Base-by-base conservation (phyloP, 2,329 filamentous ascomycete genomes). In the Ceratocystis destructans region DNA sequence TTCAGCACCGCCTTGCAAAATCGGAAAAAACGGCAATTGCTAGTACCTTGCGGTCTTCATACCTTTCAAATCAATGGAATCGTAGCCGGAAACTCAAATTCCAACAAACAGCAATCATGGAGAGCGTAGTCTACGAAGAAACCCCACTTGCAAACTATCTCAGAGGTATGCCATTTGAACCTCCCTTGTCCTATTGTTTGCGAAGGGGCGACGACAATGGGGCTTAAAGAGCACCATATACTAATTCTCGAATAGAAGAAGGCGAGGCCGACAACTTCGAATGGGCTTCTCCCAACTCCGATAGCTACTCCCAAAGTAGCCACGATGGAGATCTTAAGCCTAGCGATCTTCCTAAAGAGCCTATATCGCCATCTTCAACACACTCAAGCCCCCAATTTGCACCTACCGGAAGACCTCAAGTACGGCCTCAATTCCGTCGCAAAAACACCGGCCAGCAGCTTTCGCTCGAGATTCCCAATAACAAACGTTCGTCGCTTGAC, bases 71-170 rank as follows among this genome's bases (percentile, higher is more conserved):
- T 46, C 63, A 57, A 64, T 64, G 63, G 53, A 64, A 28, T 59
- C 33, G 41, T 57, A 59, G 63, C 41, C 48, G 20, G 37, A 64
- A 45, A 41, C 33, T 55, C n/a, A 28, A 57, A 59, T 64, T 57
- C 48, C 48, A 57, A 59, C n/a, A 41, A 57, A 64, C 50, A 22
- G 28, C 64, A 45, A 66, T 63, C 20, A 94, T 96, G 92, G 92
- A 96, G 82, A 85, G 88, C 73, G 82, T 96, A 72, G 85, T 96
- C 71, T 89, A 88, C 77, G 85, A 94, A 78, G 86, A 91, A 78
- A 89, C 89, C 74, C 92, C 92, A 72, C 82, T 96, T 77, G 91
- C 90, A 74, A 86, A 89, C 73, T 94, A 94, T 78, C 85, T 96
- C 71, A 87, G 92, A 84, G 91, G 92, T 94, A 77, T 72, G 80